Base-by-base conservation (phyloP, 208 protist species). In the Trypanosoma grayi region DNA sequence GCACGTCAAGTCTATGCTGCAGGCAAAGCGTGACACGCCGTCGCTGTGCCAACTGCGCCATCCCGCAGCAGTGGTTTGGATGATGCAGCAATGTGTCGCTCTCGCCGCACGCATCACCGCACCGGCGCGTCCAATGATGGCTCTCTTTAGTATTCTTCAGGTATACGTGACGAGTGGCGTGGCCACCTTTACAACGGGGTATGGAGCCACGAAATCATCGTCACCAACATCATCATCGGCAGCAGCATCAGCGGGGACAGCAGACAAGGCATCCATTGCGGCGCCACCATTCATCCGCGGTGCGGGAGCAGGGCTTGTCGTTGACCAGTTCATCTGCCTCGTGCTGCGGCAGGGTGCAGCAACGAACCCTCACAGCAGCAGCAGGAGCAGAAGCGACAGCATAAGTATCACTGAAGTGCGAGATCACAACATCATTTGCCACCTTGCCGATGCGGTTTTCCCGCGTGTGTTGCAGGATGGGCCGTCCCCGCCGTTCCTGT, bases 131-230 rank as follows among this genome's bases (percentile, higher is more conserved):
- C 48, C 39, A 40, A 24, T 65, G 16, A 60, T 65, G 41, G 25
- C 6, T 30, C 39, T 72, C 28, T 47, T 72, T 52, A 43, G 65
- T 43, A 59, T 50, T 13, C 24, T 72, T 34, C 58, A 36, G 5
- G 4, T 36, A 25, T 65, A 65, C 24, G n/a, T 72, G 18, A 22
- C 28, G 28, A 53, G 25, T 11, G 66, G 66, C 24, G 58, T 58
- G 28, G 66, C 58, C 18, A 22, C 7, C 4, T 65, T 72, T 47
- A 46, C 27, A 30, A 22, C 20, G 18, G 11, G n/a, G n/a, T n/a
- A n/a, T n/a, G n/a, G n/a, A n/a, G n/a, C n/a, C n/a, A n/a, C n/a
- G n/a, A n/a, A n/a, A n/a, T n/a, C n/a, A n/a, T n/a, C n/a, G n/a
- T n/a, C n/a, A n/a, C n/a, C n/a, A n/a, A n/a, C n/a, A n/a, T n/a